Percentiles rank a stretch among this genome's conserved stretches.
These are phyloP conservation scores for Phytophthora cryptogea DNA, from an alignment of 352 stramenopile genomes.

Conservation along the genomic window DNA sequence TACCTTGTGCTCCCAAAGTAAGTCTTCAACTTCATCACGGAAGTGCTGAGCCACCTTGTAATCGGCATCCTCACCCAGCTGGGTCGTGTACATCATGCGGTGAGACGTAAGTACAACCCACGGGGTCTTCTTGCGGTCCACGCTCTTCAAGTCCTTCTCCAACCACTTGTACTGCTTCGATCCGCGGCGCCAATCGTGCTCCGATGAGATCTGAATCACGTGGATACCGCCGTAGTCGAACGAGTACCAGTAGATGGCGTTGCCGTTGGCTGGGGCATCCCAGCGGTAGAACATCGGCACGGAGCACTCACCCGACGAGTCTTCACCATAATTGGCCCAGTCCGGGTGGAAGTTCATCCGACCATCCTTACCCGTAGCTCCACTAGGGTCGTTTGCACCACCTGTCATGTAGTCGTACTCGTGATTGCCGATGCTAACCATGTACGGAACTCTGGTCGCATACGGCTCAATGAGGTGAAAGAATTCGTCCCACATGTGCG, in stretches of 20 bases:
- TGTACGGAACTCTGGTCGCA: conserved; percentile 75
- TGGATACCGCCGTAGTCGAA: conserved; percentile 90
- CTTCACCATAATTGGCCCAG: conserved; percentile 74
- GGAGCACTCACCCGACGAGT: conserved; percentile 76
- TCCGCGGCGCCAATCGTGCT: conserved; percentile 88
- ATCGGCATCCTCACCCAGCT: conserved; percentile 69
- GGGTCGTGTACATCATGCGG: conserved; percentile 91
- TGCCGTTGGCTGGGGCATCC: conserved; percentile 62
- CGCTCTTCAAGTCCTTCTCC: conserved; percentile 74
- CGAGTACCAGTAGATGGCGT: conserved; percentile 90
- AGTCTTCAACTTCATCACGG: conserved; percentile 88
- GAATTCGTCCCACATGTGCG: conserved; percentile 74
- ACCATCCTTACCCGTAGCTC: conserved; percentile 45
- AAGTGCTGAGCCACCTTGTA: conserved; percentile 77
- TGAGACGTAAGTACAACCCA: conserved; percentile 94
- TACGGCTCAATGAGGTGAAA: conserved; percentile 75
- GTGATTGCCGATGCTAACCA: conserved; percentile 82
- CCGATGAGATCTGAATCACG: conserved; percentile 91
- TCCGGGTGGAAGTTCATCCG: conserved; percentile 70
- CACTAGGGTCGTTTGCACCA: conserved; percentile 63
- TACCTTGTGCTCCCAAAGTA: conserved; percentile 88
- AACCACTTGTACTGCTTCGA: conserved; percentile 92
- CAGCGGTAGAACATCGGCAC: conserved; percentile 82
- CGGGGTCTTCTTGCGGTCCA: conserved; percentile 87
- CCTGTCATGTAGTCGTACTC: conserved; percentile 77